Evolutionary conservation across 805 yeast genomes (phyloP), one percentile per base, ranked within the genome.

Genomic region (Kazachstania martiniae): DNA sequence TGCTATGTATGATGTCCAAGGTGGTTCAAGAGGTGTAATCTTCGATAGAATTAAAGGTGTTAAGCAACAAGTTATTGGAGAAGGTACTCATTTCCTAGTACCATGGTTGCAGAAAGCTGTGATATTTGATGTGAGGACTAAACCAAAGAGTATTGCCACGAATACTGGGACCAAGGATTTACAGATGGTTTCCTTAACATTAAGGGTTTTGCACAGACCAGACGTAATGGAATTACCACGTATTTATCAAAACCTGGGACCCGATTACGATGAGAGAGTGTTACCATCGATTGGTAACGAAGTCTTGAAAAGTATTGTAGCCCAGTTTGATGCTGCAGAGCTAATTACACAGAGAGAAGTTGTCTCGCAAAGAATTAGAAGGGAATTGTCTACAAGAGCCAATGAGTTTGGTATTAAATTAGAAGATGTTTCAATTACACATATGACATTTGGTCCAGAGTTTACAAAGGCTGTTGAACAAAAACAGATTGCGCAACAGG

Each of bases 401-500:
- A 58, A 60, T 37, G 96, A 91, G 61, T 91, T 91, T 65, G 73
- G 81, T 61, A 87, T 91, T 53, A 80, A 71, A 54, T 71, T 91
- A 46, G 98, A 91, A 61, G 98, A 91, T 61, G 98, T 91, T 33
- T 83, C 95, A 17, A 91, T 91, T 45, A 91, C 98, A 12, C 98
- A 91, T 62, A 78, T 91, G 84, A 84, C 96, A 1, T 91, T 91
- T 58, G 97, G 98, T 33, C 72, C 70, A 43, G 98, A 91, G 56
- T 91, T 91, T 66, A 91, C 98, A 34, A 87, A 83, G 61, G 97
- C 98, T 21, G 98, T 91, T 38, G 98, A 91, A 64, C 94, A 84
- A 64, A 91, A 91, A 59, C 97, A 91, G 63, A 93, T 91, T 62
- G 98, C 98, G 21, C 98, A 91, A 65, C 98, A 91, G 63, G 98